phyloP scores from a whole-genome alignment of 2,329 filamentous ascomycete species.

The Venturia oleaginea region DNA sequence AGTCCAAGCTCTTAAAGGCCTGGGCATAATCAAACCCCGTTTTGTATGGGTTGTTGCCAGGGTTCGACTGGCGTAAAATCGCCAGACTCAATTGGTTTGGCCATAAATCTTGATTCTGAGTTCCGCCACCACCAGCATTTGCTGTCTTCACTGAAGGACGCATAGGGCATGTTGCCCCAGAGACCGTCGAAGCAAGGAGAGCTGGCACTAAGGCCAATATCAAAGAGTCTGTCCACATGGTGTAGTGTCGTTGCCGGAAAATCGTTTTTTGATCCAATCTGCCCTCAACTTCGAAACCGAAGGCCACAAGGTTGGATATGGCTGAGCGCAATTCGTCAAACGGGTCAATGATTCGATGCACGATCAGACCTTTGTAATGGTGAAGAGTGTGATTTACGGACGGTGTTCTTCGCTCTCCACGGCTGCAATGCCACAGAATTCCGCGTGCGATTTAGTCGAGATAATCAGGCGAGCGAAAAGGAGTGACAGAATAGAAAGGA shows the following conservation, averaged over 20 bases:
- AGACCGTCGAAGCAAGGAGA: background rate
- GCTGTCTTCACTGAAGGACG: slow-evolving; percentile 21
- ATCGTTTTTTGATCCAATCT: background rate
- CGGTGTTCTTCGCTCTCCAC: background rate
- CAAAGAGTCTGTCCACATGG: background rate
- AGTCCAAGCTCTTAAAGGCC: slow-evolving; percentile 65
- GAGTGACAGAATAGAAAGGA: background rate
- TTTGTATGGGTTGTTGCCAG: slow-evolving; percentile 52
- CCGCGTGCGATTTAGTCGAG: background rate
- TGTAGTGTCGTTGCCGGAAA: background rate
- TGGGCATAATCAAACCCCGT: slow-evolving; percentile 63
- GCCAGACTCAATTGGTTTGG: slow-evolving; percentile 58
- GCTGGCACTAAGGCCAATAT: background rate
- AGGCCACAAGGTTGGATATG: background rate
- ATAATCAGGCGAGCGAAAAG: background rate
- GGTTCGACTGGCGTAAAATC: slow-evolving; percentile 62
- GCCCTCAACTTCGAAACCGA: background rate
- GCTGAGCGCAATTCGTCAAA: background rate
- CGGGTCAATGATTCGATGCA: background rate
- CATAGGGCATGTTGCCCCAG: background rate
- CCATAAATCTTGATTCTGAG: slow-evolving; percentile 65
- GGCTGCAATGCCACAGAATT: background rate
- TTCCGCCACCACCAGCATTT: slow-evolving; percentile 49
- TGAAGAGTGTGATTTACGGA: background rate
- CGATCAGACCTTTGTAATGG: background rate